These are phyloP conservation scores for Dictyostelium purpureum DNA, from an alignment of 78 protist species.

Conservation along the genomic window DNA sequence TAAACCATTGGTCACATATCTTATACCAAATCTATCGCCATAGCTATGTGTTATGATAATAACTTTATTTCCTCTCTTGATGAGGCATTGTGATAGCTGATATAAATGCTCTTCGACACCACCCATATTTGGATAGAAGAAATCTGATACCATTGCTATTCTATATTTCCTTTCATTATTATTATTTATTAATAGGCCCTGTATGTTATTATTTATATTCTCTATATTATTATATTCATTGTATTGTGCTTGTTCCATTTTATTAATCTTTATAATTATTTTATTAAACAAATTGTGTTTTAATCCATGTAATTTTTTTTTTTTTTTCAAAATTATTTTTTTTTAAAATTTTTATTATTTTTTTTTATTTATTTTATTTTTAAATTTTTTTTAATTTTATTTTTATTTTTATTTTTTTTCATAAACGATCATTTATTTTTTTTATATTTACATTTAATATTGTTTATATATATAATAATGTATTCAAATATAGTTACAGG, in stretches of 20 bases:
- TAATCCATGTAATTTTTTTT: not conserved
- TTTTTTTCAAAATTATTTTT: not conserved
- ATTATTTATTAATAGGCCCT: too few species aligned
- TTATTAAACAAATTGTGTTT: not conserved
- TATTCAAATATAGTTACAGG: slow-evolving; percentile 59
- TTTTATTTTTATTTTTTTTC: not conserved
- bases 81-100: slow-evolving; percentile 92
- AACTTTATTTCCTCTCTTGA: slow-evolving; percentile 90
- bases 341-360: not conserved
- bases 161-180: slow-evolving; percentile 32
- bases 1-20: slow-evolving; percentile 92
- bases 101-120: slow-evolving; percentile 96
- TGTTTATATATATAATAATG: not conserved
- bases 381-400: not conserved
- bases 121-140: slow-evolving; percentile 98
- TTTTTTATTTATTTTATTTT: not conserved
- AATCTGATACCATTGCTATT: slow-evolving; percentile 96
- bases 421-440: not conserved
- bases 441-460: not conserved
- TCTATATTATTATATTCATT: not conserved
- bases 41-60: slow-evolving; percentile 93
- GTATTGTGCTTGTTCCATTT: not conserved
- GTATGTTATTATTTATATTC: not conserved
- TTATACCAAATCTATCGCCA: slow-evolving; percentile 91
- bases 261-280: not conserved